Conservation (phyloP, 169 alveolate species). For the Cryptosporidium sp. region DNA sequence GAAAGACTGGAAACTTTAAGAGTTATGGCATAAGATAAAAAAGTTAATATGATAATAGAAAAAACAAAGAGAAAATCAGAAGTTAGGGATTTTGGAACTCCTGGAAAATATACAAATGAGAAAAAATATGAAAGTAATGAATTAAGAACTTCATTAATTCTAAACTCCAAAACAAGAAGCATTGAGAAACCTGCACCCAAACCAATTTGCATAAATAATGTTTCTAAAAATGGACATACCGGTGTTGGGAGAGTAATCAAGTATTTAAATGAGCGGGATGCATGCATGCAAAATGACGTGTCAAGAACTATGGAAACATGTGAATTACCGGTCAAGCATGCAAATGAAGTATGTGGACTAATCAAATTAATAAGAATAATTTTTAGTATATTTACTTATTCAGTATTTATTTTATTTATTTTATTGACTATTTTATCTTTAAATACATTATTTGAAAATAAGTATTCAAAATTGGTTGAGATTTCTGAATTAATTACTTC, state of each 20-base stretch:
- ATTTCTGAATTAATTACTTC: slow-evolving; percentile 19
- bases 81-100: neutral
- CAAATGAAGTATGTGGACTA: neutral
- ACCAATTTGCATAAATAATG: neutral
- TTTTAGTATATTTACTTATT: neutral
- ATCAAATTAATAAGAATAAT: neutral
- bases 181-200: slow-evolving; percentile 49
- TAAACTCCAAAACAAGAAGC: slow-evolving; percentile 21
- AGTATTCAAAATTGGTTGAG: slow-evolving; percentile 6
- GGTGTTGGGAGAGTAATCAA: slow-evolving; percentile 55
- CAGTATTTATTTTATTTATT: slow-evolving; percentile 5
- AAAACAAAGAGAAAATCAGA: slow-evolving; percentile 12
- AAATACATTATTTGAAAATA: slow-evolving; percentile 13
- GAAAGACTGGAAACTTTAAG: neutral
- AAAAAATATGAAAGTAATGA: neutral
- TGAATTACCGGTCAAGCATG: neutral
- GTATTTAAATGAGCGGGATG: slow-evolving; percentile 56
- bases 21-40: neutral
- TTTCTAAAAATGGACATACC: neutral
- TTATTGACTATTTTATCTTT: slow-evolving; percentile 16
- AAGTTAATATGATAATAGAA: neutral
- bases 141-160: neutral
- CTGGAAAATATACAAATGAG: neutral
- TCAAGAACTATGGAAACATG: slow-evolving; percentile 14
- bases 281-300: slow-evolving; percentile 67